These are phyloP conservation scores for Gossypium longicalyx DNA, from an alignment of 345 rosid genomes.

Conservation along the genomic window DNA sequence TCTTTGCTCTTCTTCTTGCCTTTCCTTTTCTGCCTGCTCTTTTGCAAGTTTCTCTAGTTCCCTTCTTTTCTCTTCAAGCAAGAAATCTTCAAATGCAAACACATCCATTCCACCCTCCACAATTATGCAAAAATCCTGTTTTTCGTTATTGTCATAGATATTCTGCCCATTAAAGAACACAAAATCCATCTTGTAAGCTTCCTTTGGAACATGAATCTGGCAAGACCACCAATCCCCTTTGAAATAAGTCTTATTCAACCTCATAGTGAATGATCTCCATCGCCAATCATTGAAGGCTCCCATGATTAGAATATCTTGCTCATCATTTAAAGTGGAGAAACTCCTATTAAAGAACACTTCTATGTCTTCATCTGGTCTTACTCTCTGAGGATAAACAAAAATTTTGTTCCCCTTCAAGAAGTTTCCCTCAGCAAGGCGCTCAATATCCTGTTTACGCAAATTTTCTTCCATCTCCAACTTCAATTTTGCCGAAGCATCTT, in stretches of 20 bases:
- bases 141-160: slow-evolving; percentile 70
- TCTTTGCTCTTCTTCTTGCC: slow-evolving; percentile 69
- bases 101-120: slow-evolving; percentile 73
- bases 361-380: slow-evolving; percentile 60
- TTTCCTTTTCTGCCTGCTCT: slow-evolving; percentile 77
- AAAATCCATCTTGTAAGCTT: slow-evolving; percentile 85
- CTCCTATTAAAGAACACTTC: slow-evolving; percentile 70
- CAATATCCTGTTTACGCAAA: slow-evolving; percentile 49
- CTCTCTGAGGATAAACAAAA: slow-evolving; percentile 61
- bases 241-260: slow-evolving; percentile 57
- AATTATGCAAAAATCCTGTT: slow-evolving; percentile 58
- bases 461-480: slow-evolving; percentile 46
- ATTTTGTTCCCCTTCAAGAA: slow-evolving; percentile 44
- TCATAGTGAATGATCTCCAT: slow-evolving; percentile 71
- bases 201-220: slow-evolving; percentile 70
- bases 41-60: slow-evolving; percentile 73
- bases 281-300: slow-evolving; percentile 95
- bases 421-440: slow-evolving; percentile 50
- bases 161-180: slow-evolving; percentile 81
- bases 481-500: slow-evolving; percentile 27
- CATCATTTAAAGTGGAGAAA: slow-evolving; percentile 52
- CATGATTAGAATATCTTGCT: slow-evolving; percentile 68
- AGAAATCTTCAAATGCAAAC: slow-evolving; percentile 72
- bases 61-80: slow-evolving; percentile 74
- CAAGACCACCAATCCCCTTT: slow-evolving; percentile 90